Evolutionary conservation across 2,329 filamentous ascomycete species (phyloP), one percentile per base, ranked within the genome.

Genomic region (Raffaelea ambrosiae): DNA sequence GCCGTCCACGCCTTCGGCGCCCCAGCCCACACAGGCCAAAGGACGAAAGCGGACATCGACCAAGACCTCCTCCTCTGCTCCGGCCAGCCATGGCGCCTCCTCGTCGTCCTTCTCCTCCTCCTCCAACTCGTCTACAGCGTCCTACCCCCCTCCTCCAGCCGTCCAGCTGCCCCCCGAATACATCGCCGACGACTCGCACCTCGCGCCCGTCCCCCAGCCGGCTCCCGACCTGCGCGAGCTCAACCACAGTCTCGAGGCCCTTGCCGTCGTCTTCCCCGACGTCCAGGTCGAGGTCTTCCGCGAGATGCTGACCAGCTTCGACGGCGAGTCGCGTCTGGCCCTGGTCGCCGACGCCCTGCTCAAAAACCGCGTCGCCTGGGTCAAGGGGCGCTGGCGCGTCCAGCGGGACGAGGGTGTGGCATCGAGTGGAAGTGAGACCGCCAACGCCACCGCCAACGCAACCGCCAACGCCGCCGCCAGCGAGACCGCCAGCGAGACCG

Each of bases 241-340:
- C 43, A 91, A 91, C 66, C 70, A 71, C 44, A 76, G 80, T 56
- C 77, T 93, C 53, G 76, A 78, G 51, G 79, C 75, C 13, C 75
- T 93, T 40, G 78, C 81, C 20, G 79, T 79, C 43, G 74, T 90
- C 9, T 93, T 93, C 55, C 87, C 87, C 23, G 80, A 90, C 63
- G 72, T 90, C n/a, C 84, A 88, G 63, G 73, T 86, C 51, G 85
- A 90, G 55, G 86, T 90, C 18, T 88, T 93, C 60, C 79, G 86
- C 40, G 86, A 91, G 68, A 86, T 93, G 77, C 77, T 93, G 43
- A 67, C 74, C 36, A 84, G 73, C 58, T 84, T 90, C 60, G 83
- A 84, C 57, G 80, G 83, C 57, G 84, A 90, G 63, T 91, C 86
- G 52, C 73, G 86, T 54, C 67, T 91, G 21, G 83, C 86, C 40